phyloP scores from a whole-genome alignment of 2,329 filamentous ascomycete genomes.

The Fusarium marasasianum region DNA sequence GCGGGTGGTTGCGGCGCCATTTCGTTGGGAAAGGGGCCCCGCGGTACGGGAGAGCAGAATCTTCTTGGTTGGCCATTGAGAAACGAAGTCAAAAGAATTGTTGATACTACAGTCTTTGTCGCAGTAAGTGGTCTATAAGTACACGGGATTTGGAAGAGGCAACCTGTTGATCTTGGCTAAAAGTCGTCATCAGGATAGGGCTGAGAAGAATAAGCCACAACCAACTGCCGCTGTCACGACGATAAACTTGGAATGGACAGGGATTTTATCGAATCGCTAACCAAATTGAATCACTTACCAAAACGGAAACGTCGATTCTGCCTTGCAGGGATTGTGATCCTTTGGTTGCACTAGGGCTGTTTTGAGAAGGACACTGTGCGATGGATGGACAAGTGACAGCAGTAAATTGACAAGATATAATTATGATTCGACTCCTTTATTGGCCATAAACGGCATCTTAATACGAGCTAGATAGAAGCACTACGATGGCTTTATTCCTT shows the following conservation, averaged over 20 bases:
- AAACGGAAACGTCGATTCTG: not conserved
- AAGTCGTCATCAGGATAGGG: not conserved
- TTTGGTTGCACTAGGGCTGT: not conserved
- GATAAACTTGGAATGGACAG: not conserved
- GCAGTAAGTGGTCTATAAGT: not conserved
- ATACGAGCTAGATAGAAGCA: no score
- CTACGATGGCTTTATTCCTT: no score
- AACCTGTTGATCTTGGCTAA: not conserved
- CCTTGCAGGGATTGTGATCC: not conserved
- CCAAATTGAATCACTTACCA: not conserved
- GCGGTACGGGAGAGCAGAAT: not conserved
- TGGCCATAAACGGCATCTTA: not conserved
- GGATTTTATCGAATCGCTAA: slow-evolving; percentile 1
- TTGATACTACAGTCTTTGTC: not conserved
- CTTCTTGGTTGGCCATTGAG: not conserved
- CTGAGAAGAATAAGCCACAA: not conserved
- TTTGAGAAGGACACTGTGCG: fast-evolving
- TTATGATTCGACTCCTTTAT: no score
- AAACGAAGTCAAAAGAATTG: not conserved
- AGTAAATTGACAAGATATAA: not conserved
- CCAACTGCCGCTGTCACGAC: not conserved
- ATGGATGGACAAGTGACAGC: not conserved
- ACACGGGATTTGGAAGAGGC: not conserved
- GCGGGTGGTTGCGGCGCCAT: slow-evolving; percentile 12
- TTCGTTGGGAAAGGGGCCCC: slow-evolving; percentile 10